A percentile compares a stretch with the other conserved stretches of the same genome.
phyloP scores from a whole-genome alignment of 768 basidiomycete species.

The Naematelia aurantialba region DNA sequence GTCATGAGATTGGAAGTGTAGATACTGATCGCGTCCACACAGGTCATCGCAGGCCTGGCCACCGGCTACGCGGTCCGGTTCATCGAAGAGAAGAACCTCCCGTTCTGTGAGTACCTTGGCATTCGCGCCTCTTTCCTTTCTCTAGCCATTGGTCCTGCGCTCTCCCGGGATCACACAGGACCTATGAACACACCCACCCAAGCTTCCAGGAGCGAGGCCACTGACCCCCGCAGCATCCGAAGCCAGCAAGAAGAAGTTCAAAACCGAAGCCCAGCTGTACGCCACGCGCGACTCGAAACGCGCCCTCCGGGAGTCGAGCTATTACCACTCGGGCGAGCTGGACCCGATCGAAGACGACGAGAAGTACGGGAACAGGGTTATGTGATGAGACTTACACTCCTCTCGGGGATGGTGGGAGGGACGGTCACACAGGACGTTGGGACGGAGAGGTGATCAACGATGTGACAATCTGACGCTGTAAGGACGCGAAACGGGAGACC shows the following conservation, averaged over 20 bases:
- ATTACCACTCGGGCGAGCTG: slow-evolving; percentile 29
- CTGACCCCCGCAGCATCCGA: not conserved
- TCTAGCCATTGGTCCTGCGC: not conserved
- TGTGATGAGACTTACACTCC: not conserved
- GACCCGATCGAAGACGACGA: slow-evolving; percentile 36
- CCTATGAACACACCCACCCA: not conserved
- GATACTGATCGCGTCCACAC: not conserved
- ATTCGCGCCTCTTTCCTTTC: not conserved
- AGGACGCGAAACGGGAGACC: not conserved
- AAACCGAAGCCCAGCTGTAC: slow-evolving; percentile 22
- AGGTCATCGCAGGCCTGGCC: slow-evolving; percentile 34
- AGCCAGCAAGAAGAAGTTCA: slow-evolving; percentile 32
- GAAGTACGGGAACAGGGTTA: slow-evolving; percentile 26
- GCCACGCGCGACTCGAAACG: slow-evolving; percentile 34
- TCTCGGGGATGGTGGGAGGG: too few species aligned
- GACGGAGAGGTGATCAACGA: too few species aligned
- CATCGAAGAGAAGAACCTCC: slow-evolving; percentile 38
- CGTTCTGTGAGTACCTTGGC: slow-evolving; percentile 34
- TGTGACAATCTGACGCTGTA: too few species aligned
- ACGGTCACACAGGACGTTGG: too few species aligned
- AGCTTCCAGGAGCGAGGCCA: not conserved
- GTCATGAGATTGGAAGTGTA: not conserved
- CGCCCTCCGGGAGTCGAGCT: slow-evolving; percentile 34
- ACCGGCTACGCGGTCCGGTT: slow-evolving; percentile 30
- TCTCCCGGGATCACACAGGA: not conserved